phyloP scores from a whole-genome alignment of 805 yeast genomes.

The Cyberlindnera misumaiensis region DNA sequence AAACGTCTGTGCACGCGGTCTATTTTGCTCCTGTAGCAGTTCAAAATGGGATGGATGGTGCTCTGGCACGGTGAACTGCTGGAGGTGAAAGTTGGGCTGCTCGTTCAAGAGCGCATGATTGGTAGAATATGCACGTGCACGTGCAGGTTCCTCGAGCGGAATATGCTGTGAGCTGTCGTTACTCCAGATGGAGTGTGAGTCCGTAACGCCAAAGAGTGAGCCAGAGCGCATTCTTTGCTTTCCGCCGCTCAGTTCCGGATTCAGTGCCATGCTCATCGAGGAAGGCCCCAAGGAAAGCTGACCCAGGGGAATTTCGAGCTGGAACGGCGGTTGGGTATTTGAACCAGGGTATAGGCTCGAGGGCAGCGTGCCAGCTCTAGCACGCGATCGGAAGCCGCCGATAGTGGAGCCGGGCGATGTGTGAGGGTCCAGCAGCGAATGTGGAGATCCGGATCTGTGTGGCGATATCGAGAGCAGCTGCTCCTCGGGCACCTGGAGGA shows the following conservation, averaged over 20 bases:
- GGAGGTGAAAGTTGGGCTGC: constrained; percentile 12
- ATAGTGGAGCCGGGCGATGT: constrained; percentile 22
- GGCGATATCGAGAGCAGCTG: constrained; percentile 17
- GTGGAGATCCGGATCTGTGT: constrained; percentile 22
- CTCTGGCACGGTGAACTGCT: neutral
- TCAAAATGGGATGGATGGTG: constrained; percentile 7
- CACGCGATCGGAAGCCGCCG: constrained; percentile 43
- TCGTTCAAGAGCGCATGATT: constrained; percentile 19
- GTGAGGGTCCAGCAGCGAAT: constrained; percentile 16
- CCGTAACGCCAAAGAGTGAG: constrained; percentile 35
- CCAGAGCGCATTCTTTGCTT: constrained; percentile 46
- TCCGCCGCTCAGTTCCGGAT: constrained; percentile 2
- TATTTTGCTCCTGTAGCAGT: constrained; percentile 10
- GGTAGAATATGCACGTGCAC: constrained; percentile 22
- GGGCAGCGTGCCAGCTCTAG: constrained; percentile 77
- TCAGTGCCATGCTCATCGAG: too few species aligned
- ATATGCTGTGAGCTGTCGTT: constrained; percentile 7
- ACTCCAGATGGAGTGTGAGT: constrained; percentile 53
- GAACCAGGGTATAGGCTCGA: constrained; percentile 40
- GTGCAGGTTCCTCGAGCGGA: constrained; percentile 13
- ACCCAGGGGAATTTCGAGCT: constrained; percentile 14
- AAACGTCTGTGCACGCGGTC: constrained; percentile 39
- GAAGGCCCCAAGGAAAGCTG: constrained; percentile 13
- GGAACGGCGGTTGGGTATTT: constrained; percentile 7
- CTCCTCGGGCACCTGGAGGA: constrained; percentile 16